phyloP scores from a whole-genome alignment of 805 yeast species.

The Yamadazyma paraphyllophila region DNA sequence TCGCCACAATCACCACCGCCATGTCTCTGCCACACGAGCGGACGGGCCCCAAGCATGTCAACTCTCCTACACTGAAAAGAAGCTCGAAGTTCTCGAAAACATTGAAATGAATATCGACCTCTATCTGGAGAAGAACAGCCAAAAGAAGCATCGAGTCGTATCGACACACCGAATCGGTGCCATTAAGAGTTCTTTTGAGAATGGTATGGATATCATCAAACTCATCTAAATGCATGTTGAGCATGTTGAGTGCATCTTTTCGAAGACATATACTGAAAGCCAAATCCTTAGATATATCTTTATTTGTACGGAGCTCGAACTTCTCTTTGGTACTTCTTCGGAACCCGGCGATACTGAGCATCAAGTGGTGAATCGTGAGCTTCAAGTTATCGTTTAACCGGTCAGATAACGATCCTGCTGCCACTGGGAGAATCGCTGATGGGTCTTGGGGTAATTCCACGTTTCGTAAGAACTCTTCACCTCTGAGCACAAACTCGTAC shows the following conservation, averaged over 20 bases:
- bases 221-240: slow-evolving; percentile 41
- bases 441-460: not conserved
- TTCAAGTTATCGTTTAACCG: slow-evolving; percentile 8
- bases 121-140: slow-evolving; percentile 36
- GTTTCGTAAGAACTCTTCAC: not conserved
- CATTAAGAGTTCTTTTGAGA: slow-evolving; percentile 8
- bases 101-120: slow-evolving; percentile 36
- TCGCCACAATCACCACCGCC: slow-evolving; percentile 1
- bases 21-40: slow-evolving; percentile 1
- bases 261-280: slow-evolving; percentile 33
- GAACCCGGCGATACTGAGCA: slow-evolving; percentile 22
- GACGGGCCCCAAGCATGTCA: slow-evolving; percentile 13
- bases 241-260: slow-evolving; percentile 32
- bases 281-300: slow-evolving; percentile 24
- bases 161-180: slow-evolving; percentile 12
- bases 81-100: slow-evolving; percentile 43
- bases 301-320: slow-evolving; percentile 11
- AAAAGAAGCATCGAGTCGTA: slow-evolving; percentile 35
- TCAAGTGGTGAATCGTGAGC: slow-evolving; percentile 18
- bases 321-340: slow-evolving; percentile 8
- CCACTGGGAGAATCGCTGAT: not conserved
- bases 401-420: slow-evolving; percentile 3
- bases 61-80: slow-evolving; percentile 41
- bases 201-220: slow-evolving; percentile 26
- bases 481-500: slow-evolving; percentile 24